Conservation (phyloP, 345 rosid genomes). For the Aquilaria malaccensis region DNA sequence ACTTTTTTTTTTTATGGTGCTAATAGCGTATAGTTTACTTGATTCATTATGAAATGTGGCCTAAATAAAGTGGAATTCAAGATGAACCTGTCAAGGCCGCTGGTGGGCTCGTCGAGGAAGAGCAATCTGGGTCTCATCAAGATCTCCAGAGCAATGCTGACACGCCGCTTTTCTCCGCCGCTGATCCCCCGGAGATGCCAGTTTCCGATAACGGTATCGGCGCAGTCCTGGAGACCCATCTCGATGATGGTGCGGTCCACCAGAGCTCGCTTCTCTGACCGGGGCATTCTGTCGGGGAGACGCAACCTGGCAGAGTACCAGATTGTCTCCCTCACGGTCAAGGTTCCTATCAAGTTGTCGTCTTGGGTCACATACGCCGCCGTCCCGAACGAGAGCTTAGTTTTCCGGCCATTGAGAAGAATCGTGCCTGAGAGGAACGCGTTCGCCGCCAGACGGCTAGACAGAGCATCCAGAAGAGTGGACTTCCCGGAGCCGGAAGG, state of each 20-base stretch:
- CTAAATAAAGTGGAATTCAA: too few species aligned
- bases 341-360: constrained; percentile 86
- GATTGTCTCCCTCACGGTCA: constrained; percentile 91
- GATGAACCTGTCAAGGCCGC: constrained; percentile 86
- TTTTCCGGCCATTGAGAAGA: constrained; percentile 81
- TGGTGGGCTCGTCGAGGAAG: constrained; percentile 94
- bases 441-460: constrained; percentile 87
- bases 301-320: constrained; percentile 82
- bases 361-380: constrained; percentile 99
- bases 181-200: constrained; percentile 96
- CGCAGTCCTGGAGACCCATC: constrained; percentile 98
- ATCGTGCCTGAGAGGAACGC: constrained; percentile 83
- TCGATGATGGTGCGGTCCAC: constrained; percentile 83
- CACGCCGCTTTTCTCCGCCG: constrained; percentile 90
- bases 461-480: constrained; percentile 82
- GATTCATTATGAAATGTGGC: too few species aligned
- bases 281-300: constrained; percentile 80
- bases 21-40: too few species aligned
- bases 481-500: constrained; percentile 97
- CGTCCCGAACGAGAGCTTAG: constrained; percentile 91
- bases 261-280: constrained; percentile 71
- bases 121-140: constrained; percentile 91
- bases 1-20: too few species aligned
- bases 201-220: constrained; percentile 87
- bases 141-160: constrained; percentile 93